These are phyloP conservation scores for Pichia nakasei DNA, from an alignment of 805 yeast species.

Conservation along the genomic window DNA sequence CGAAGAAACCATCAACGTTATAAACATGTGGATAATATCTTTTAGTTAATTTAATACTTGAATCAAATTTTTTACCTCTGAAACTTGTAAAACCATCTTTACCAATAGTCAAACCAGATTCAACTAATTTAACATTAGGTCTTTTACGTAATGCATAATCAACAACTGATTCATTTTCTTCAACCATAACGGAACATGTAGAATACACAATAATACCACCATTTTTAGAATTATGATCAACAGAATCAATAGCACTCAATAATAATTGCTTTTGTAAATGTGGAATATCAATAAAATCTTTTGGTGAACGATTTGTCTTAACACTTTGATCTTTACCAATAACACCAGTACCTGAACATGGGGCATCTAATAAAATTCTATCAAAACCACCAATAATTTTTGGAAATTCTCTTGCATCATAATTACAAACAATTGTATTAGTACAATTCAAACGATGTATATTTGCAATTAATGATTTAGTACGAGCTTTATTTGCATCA, in stretches of 20 bases:
- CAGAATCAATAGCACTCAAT: constrained; percentile 93
- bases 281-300: constrained; percentile 94
- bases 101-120: constrained; percentile 87
- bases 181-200: constrained; percentile 97
- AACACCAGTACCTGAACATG: constrained; percentile 99
- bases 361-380: constrained; percentile 91
- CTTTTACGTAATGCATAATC: constrained; percentile 94
- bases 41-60: constrained; percentile 70
- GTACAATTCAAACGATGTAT: constrained; percentile 96
- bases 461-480: constrained; percentile 92
- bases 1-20: constrained; percentile 97
- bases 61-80: constrained; percentile 86
- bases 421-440: constrained; percentile 92
- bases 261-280: constrained; percentile 92
- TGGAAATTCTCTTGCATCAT: constrained; percentile 98
- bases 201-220: constrained; percentile 96
- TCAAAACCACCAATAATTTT: constrained; percentile 98
- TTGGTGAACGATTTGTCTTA: constrained; percentile 86
- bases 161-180: constrained; percentile 98
- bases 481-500: constrained; percentile 93
- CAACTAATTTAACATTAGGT: constrained; percentile 92
- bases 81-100: constrained; percentile 90
- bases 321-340: constrained; percentile 95
- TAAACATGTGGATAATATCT: constrained; percentile 98
- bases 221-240: constrained; percentile 82